phyloP scores from a whole-genome alignment of 805 yeast genomes.

The Blastobotrys parvus region DNA sequence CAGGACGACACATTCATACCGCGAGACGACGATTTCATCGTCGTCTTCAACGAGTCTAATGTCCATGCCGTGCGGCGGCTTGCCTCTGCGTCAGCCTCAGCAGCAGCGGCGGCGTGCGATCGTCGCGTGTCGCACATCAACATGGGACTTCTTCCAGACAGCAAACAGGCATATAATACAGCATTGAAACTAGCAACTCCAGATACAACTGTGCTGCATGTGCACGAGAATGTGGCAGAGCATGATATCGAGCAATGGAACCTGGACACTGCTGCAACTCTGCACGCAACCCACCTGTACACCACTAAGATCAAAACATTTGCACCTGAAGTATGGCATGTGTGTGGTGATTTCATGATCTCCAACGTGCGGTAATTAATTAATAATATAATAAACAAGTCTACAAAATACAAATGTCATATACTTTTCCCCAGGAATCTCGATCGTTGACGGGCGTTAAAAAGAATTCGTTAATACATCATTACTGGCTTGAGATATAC shows the following conservation, averaged over 20 bases:
- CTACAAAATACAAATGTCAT: too few relatives aligned
- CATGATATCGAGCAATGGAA: conserved; percentile 33
- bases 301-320: conserved; percentile 68
- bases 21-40: conserved; percentile 29
- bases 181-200: conserved; percentile 26
- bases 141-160: conserved; percentile 70
- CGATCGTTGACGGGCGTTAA: too few relatives aligned
- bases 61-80: conserved; percentile 38
- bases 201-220: conserved; percentile 34
- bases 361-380: not conserved
- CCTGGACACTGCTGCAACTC: conserved; percentile 12
- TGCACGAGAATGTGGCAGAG: conserved; percentile 65
- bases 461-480: too few relatives aligned
- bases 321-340: conserved; percentile 83
- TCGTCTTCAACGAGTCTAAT: conserved; percentile 60
- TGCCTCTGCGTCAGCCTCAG: not conserved
- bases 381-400: too few relatives aligned
- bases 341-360: conserved; percentile 42
- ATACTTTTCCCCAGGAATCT: too few relatives aligned
- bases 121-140: conserved; percentile 64
- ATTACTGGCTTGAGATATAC: not conserved
- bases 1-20: conserved; percentile 26
- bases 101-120: too few relatives aligned
- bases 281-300: conserved; percentile 27
- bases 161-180: conserved; percentile 51